Base-by-base conservation (phyloP, 768 basidiomycete species). In the Amanita inopinata region DNA sequence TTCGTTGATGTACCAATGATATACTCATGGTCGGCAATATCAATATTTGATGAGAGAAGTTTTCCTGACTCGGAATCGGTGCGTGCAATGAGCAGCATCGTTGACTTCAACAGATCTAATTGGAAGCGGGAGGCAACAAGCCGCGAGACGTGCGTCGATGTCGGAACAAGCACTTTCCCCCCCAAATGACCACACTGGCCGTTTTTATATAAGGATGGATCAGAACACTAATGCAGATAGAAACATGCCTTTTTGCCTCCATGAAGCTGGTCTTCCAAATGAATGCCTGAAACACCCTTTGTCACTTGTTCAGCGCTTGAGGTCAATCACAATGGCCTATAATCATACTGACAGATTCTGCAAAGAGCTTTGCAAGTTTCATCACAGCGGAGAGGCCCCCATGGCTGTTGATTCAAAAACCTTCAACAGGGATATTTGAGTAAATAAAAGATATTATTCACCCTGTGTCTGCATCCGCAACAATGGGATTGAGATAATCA, bases 401-500 rank as follows among this genome's bases (percentile, higher is more conserved):
- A 53, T 94, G 92, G 23, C 91, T 93, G 41, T 23, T 18, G 23
- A 23, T 32, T 10, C 48, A 17, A 47, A 36, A n/a, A n/a, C n/a
- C n/a, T n/a, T 15, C 38, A 39, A 33, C 24, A n/a, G 36, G 12
- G 12, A 33, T 19, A 33, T 33, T 43, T 15, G 41, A 23, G 17
- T 14, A 24, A 5, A 18, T 22, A 15, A 11, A 7, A 40, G 28
- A 46, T n/a, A 33, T 15, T 42, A 58, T 69, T 54, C 53, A 89
- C 89, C 92, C 92, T 39, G 92, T 93, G 63, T 94, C 92, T 18
- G 80, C 92, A 56, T 96, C 92, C 9, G 92, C 92, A 50, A 97
- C 83, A 51, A 97, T 93, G 19, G 92, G 92, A 39, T 88, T 72
- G 33, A 96, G 66, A 57, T 93, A 94, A 57, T 94, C 91, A 30